Base-by-base conservation (phyloP, 2,329 filamentous ascomycete species). In the Iodosphaeria phyllophila region DNA sequence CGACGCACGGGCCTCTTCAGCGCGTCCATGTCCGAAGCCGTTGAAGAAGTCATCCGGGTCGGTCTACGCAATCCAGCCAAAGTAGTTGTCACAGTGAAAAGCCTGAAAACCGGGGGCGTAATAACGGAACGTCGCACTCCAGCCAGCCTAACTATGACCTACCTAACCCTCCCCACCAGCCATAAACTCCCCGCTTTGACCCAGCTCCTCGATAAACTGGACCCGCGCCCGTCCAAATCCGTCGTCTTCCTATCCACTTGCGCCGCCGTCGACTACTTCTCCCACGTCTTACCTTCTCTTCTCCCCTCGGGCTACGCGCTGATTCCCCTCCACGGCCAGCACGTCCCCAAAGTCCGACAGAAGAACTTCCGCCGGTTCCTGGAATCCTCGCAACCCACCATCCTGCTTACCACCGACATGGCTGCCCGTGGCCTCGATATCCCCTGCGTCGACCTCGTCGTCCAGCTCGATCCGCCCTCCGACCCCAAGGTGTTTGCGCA, bases 401-500 rank as follows among this genome's bases (percentile, higher is more conserved):
- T 98, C 17, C 67, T 98, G 8, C 58, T 98, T 5, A 95, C 86
- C 5, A 95, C 89, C 11, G 86, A 95, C 44, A 71, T 95, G 14
- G 82, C 86, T 3, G 80, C 86, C 3, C 70, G 86, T 31, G 86
- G 86, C 9, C 64, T 95, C 4, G 86, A 95, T 44, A 89, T 93
- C 27, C 83, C 84, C 0, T 71, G 83, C 28, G 83, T 93, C 19
- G 86, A 93, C 43, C 61, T 93, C 2, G 84, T 93, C 4, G 65
- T 92, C 1, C 86, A 93, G 44, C 60, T 93, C 21, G 84, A 93
- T 43, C 77, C 39, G 50, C 82, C 42, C 2, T 80, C 75, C 20
- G 84, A 93, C 39, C 80, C 84, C 0, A 95, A 95, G 46, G 83
- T 78, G 8, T 95, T 95, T 41, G 80, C 98, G 31, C 89, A 98